These are phyloP conservation scores for Pyrus betulifolia DNA, from an alignment of 306 rosid species.

Conservation along the genomic window DNA sequence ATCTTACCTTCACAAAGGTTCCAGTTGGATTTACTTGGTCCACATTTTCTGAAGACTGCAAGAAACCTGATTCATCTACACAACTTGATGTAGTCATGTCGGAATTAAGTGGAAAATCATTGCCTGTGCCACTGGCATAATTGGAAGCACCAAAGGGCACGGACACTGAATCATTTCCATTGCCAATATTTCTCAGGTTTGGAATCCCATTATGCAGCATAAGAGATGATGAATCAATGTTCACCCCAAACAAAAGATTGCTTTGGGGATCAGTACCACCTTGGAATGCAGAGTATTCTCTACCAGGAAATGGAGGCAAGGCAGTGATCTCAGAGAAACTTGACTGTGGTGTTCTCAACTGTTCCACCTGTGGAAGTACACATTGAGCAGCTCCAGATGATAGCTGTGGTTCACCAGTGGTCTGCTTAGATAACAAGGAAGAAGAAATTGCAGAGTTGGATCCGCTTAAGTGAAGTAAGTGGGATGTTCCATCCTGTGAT, in stretches of 20 bases:
- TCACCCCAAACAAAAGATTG: conserved; percentile 77
- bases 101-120: conserved; percentile 49
- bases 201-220: conserved; percentile 63
- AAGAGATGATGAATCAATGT: conserved; percentile 74
- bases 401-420: conserved; percentile 58
- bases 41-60: conserved; percentile 52
- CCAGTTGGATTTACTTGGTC: conserved; percentile 54
- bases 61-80: conserved; percentile 62
- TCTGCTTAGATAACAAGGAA: conserved; percentile 62
- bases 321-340: conserved; percentile 43
- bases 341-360: conserved; percentile 36
- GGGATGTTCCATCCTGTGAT: conserved; percentile 69
- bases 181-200: conserved; percentile 44
- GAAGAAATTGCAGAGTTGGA: conserved; percentile 49
- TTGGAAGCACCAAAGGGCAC: conserved; percentile 55
- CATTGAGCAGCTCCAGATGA: conserved; percentile 54
- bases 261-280: conserved; percentile 66
- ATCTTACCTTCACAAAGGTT: conserved; percentile 75
- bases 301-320: conserved; percentile 87
- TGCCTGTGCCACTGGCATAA: conserved; percentile 44
- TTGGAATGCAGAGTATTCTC: conserved; percentile 65
- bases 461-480: conserved; percentile 50
- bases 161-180: conserved; percentile 38
- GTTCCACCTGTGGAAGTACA: conserved; percentile 56
- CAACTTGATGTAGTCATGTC: conserved; percentile 49